Evolutionary conservation across 164 flowering plant genomes (phyloP).

Genomic region (Litsea cubeba): DNA sequence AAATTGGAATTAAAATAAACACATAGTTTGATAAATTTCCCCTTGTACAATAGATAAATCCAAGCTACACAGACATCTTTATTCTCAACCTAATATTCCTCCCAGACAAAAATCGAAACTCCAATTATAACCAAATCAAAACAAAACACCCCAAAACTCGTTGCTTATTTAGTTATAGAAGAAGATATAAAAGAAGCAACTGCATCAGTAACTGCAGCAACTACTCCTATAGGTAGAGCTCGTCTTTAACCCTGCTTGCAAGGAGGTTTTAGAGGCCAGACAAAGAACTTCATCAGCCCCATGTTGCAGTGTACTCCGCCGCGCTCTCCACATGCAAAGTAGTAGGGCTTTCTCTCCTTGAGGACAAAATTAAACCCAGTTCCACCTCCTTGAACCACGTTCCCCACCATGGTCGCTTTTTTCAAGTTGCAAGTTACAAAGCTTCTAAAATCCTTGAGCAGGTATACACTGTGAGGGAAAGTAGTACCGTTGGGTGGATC

Average conservation of each 20-base stretch:
- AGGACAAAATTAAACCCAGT: constrained; percentile 38
- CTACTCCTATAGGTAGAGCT: not conserved
- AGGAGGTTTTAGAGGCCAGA: constrained; percentile 24
- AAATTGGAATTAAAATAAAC: too few species aligned
- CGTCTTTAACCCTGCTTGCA: constrained; percentile 6
- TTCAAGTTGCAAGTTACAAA: constrained; percentile 42
- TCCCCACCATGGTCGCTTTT: constrained; percentile 35
- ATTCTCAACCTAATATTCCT: not conserved
- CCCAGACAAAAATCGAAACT: not conserved
- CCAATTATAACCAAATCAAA: too few species aligned
- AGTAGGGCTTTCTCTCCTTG: constrained; percentile 31
- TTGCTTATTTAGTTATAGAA: too few species aligned
- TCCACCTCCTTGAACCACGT: constrained; percentile 33
- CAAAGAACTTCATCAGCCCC: constrained; percentile 44
- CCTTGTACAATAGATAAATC: too few species aligned
- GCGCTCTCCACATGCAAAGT: constrained; percentile 41
- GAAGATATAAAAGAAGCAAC: not conserved
- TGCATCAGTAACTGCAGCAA: not conserved
- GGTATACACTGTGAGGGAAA: constrained; percentile 47
- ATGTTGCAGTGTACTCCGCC: constrained; percentile 33
- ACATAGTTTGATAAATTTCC: too few species aligned
- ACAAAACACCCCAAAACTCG: not conserved
- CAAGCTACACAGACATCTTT: not conserved
- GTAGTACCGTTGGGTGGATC: constrained; percentile 35
- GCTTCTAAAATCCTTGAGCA: constrained; percentile 41